These are phyloP conservation scores for Eragrostis curvula DNA, from an alignment of 176 grass and related monocot species.

Conservation along the genomic window DNA sequence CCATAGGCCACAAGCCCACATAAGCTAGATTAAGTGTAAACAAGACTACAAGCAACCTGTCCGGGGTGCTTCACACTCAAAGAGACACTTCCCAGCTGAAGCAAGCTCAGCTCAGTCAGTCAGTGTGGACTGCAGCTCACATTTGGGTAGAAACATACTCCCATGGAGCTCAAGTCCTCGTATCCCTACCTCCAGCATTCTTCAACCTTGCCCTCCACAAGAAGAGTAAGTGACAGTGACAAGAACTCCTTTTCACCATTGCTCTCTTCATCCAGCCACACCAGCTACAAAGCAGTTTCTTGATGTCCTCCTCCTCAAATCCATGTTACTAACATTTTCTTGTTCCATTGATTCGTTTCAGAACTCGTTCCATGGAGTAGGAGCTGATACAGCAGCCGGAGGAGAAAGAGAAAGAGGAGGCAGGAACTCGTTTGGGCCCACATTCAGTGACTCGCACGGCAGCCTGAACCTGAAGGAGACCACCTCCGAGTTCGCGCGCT, in stretches of 20 bases:
- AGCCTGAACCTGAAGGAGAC: slow-evolving; percentile 61
- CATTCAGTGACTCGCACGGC: slow-evolving; percentile 66
- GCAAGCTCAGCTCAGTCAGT: slow-evolving; percentile 20
- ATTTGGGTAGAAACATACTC: slow-evolving; percentile 3
- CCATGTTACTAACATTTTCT: not conserved
- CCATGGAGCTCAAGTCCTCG: slow-evolving; percentile 62
- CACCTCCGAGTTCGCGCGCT: slow-evolving; percentile 65
- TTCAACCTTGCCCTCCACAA: slow-evolving; percentile 41
- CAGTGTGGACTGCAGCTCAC: slow-evolving; percentile 8
- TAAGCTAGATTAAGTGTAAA: slow-evolving; percentile 9
- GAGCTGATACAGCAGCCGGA: slow-evolving; percentile 15
- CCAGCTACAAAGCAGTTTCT: not conserved
- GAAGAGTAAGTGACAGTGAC: slow-evolving; percentile 48
- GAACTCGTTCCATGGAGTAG: slow-evolving; percentile 64
- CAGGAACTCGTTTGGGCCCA: slow-evolving; percentile 50
- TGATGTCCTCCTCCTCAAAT: not conserved
- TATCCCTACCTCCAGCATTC: slow-evolving; percentile 39
- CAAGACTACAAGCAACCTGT: not conserved
- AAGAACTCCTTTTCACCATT: slow-evolving; percentile 16
- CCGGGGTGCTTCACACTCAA: not conserved
- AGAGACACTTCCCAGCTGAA: slow-evolving; percentile 17
- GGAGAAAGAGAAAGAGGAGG: slow-evolving; percentile 6
- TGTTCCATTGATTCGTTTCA: slow-evolving; percentile 34
- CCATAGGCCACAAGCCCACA: slow-evolving; percentile 8
- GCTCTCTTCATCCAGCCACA: not conserved